These are phyloP conservation scores for Arachnopeziza araneosa DNA, from an alignment of 2,329 filamentous ascomycete genomes.

Conservation along the genomic window DNA sequence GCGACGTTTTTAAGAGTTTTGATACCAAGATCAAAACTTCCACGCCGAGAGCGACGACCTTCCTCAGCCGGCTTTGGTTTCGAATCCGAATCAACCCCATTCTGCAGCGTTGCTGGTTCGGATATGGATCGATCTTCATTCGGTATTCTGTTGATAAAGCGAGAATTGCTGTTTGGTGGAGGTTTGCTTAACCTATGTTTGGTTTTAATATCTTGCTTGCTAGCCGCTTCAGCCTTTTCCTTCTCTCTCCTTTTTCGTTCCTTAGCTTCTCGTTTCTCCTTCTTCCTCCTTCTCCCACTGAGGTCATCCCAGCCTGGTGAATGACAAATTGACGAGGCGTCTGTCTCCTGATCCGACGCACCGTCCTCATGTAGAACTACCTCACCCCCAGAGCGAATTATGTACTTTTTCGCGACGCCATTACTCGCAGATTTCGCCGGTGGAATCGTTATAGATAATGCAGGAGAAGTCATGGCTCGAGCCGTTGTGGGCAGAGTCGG, in stretches of 20 bases:
- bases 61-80: not conserved
- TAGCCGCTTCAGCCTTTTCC: constrained; percentile 31
- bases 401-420: constrained; percentile 13
- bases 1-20: not conserved
- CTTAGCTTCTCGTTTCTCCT: constrained; percentile 37
- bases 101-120: constrained; percentile 6
- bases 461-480: constrained; percentile 22
- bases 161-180: not conserved
- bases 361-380: constrained; percentile 14
- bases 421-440: constrained; percentile 4
- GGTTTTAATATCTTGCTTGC: not conserved
- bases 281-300: constrained; percentile 41
- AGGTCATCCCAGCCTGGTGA: constrained; percentile 59
- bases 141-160: not conserved
- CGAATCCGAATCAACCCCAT: not conserved
- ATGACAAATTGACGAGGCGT: constrained; percentile 45
- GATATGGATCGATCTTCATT: constrained; percentile 12
- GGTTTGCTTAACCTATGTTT: constrained; percentile 28
- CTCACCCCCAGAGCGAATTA: constrained; percentile 13
- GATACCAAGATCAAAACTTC: constrained; percentile 19
- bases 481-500: constrained; percentile 6
- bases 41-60: not conserved
- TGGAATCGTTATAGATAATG: constrained; percentile 16
- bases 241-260: constrained; percentile 37
- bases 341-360: constrained; percentile 17